phyloP scores from a whole-genome alignment of 2,329 filamentous ascomycete genomes.

The Akanthomyces dipterigenus region DNA sequence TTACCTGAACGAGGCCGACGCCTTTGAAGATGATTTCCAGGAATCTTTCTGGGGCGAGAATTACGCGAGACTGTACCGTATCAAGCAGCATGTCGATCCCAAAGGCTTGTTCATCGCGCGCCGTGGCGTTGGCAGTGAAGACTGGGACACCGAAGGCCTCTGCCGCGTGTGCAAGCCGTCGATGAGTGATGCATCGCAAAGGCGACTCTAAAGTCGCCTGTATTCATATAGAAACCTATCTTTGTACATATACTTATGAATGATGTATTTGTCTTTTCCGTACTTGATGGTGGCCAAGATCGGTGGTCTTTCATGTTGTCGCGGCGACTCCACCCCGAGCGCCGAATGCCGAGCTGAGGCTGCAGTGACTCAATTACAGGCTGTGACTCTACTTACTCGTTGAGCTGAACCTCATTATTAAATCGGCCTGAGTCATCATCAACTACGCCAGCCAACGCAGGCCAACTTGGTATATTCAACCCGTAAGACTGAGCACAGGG shows the following conservation, averaged over 20 bases:
- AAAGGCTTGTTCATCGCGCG: constrained; percentile 28
- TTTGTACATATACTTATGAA: not conserved
- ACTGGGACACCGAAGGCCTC: constrained; percentile 23
- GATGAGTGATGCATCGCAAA: not conserved
- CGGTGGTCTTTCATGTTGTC: not conserved
- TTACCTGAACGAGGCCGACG: constrained; percentile 27
- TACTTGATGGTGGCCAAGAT: not conserved
- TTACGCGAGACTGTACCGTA: constrained; percentile 25
- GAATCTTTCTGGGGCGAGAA: constrained; percentile 30
- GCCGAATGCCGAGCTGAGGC: not conserved
- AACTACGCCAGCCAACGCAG: too few species aligned
- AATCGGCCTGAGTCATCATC: not conserved
- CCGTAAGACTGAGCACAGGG: not conserved
- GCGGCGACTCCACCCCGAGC: not conserved
- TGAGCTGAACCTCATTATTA: not conserved
- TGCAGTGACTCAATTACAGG: not conserved
- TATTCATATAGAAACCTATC: not conserved
- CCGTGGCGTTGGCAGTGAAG: constrained; percentile 31
- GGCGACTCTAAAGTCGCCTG: not conserved
- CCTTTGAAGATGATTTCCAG: constrained; percentile 30
- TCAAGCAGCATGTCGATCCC: constrained; percentile 31
- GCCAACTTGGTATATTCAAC: not conserved
- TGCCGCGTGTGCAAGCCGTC: not conserved
- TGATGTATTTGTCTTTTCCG: too few species aligned
- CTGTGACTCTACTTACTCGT: not conserved